Evolutionary conservation across 495 filamentous ascomycete genomes (phyloP), one percentile per base, ranked within the genome.

Genomic region (Aspergillus steynii): DNA sequence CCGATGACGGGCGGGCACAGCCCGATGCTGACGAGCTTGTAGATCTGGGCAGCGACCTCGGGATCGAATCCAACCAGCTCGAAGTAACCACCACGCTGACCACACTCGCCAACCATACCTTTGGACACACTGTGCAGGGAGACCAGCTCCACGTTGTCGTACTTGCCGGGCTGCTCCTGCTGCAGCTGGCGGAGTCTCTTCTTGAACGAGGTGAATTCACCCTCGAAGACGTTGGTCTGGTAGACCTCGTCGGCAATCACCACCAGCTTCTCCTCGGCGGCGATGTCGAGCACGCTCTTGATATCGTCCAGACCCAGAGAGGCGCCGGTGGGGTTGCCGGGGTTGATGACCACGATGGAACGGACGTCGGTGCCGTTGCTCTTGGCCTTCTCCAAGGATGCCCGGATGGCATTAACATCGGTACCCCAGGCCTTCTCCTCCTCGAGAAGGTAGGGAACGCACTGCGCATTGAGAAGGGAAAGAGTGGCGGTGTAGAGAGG

Each of bases 61-160:
- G 86, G 82, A 72, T 95, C 88, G 75, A 99, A 98, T 60, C 90
- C 90, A 57, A 90, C 83, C 58, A 99, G 85, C 78, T 99, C 95
- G 71, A 97, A 98, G 80, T 95, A 99, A 53, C 95, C 95, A 62
- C 93, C 96, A 47, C 95, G 91, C 77, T 99, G 95, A 46, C 95
- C 96, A 70, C 94, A 98, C 78, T 98, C 94, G 67, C 94, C 94
- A 10, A 97, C 90, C 93, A 98, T 97, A 67, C 94, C 94, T 85
- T 98, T 98, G 62, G 90, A 95, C 59, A 89, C 80, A 65, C 88
- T 91, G 80, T 95, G 90, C 47, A 95, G 81, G 9, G 89, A 96
- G 27, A 86, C 93, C 57, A 99, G 83, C 76, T 98, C 94, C 58
- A 98, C 79, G 61, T 87, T 72, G 74, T 94, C 91, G 80, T 89